Evolutionary conservation across 176 grass and related monocot genomes (phyloP).

Genomic region (Musa beccarii): DNA sequence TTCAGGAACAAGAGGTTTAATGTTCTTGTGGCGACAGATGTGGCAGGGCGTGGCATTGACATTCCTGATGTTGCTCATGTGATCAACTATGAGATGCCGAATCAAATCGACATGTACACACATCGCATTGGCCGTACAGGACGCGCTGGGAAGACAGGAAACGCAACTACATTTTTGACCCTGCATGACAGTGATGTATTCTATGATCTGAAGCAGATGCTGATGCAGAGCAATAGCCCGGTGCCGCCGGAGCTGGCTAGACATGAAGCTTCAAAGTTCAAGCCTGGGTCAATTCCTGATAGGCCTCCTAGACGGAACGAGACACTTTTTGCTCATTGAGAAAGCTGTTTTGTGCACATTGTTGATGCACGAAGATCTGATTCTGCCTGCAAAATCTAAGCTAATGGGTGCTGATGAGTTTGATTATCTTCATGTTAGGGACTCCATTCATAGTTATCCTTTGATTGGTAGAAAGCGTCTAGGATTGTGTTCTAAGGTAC

Average conservation of each 20-base stretch:
- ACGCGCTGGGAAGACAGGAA: constrained; percentile 86
- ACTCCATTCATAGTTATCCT: not conserved
- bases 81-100: constrained; percentile 92
- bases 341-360: not conserved
- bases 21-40: constrained; percentile 96
- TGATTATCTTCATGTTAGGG: not conserved
- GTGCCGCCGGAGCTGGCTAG: constrained; percentile 93
- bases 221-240: constrained; percentile 84
- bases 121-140: constrained; percentile 95
- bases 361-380: not conserved
- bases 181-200: constrained; percentile 70
- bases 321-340: constrained; percentile 54
- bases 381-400: not conserved
- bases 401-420: not conserved
- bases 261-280: constrained; percentile 91
- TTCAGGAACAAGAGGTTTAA: constrained; percentile 93
- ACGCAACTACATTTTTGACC: constrained; percentile 81
- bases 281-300: constrained; percentile 75
- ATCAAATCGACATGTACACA: constrained; percentile 73
- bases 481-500: constrained; percentile 2
- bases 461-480: not conserved
- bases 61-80: constrained; percentile 98
- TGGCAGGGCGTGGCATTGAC: constrained; percentile 96
- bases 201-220: constrained; percentile 98
- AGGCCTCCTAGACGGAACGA: constrained; percentile 86